Evolutionary conservation across 495 filamentous ascomycete species (phyloP).

Genomic region (Penicillium dipodomyicola): DNA sequence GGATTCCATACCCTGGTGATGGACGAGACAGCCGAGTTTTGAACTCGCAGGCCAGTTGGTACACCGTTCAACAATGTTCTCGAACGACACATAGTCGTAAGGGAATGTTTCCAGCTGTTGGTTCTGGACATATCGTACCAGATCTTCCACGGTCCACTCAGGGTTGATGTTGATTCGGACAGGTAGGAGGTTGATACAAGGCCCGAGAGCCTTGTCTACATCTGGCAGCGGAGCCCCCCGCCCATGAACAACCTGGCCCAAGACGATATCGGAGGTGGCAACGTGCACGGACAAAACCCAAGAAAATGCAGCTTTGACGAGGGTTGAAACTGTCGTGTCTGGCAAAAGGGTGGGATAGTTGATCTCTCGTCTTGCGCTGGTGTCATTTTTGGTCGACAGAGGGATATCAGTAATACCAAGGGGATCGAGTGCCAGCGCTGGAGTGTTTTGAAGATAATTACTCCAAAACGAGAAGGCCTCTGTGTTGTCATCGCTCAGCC

Average conservation of each 20-base stretch:
- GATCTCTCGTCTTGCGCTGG: neutral
- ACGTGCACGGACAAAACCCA: constrained; percentile 35
- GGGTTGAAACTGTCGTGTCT: constrained; percentile 41
- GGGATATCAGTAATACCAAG: neutral
- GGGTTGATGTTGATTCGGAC: constrained; percentile 40
- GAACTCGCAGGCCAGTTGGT: constrained; percentile 41
- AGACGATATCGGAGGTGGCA: constrained; percentile 35
- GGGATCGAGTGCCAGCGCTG: constrained; percentile 13
- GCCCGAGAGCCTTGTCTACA: constrained; percentile 44
- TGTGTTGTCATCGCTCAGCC: constrained; percentile 3
- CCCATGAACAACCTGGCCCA: constrained; percentile 44
- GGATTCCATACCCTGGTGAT: constrained; percentile 7
- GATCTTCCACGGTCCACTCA: constrained; percentile 35
- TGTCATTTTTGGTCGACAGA: neutral
- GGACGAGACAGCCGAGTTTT: constrained; percentile 9
- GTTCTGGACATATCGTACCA: constrained; percentile 43
- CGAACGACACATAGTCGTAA: constrained; percentile 44
- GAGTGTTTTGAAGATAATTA: constrained; percentile 20
- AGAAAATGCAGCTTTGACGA: constrained; percentile 46
- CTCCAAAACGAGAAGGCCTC: constrained; percentile 19
- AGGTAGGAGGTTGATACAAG: constrained; percentile 51
- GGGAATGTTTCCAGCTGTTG: constrained; percentile 44
- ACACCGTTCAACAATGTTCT: constrained; percentile 45
- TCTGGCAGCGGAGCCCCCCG: constrained; percentile 44
- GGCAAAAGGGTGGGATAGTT: neutral